Percentiles rank a stretch among this genome's conserved stretches.
These are phyloP conservation scores for Agaricales sp. DNA, from an alignment of 1,284 basidiomycete species.

Conservation along the genomic window DNA sequence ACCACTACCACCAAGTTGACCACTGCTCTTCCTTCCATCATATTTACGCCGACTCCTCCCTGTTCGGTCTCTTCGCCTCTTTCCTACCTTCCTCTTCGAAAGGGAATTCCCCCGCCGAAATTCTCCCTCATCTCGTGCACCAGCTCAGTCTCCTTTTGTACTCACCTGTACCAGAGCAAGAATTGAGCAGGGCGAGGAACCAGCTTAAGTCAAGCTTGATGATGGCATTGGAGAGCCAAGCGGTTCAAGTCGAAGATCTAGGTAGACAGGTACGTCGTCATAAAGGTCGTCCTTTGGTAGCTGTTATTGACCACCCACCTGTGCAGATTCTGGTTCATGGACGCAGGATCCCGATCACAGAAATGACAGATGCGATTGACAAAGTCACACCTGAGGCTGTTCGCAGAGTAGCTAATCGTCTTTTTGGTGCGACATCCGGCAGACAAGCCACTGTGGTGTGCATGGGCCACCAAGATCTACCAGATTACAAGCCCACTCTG, in stretches of 20 bases:
- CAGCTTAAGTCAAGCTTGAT: slow-evolving; percentile 91
- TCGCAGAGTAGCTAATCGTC: slow-evolving; percentile 60
- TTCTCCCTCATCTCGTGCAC: slow-evolving; percentile 80
- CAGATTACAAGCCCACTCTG: slow-evolving; percentile 48
- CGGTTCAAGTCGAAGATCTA: slow-evolving; percentile 86
- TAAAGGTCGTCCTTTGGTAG: slow-evolving; percentile 2
- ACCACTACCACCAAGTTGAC: slow-evolving; percentile 90
- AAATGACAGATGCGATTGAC: slow-evolving; percentile 92
- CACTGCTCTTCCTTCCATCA: slow-evolving; percentile 98
- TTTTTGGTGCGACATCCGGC: slow-evolving; percentile 56
- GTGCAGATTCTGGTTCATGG: slow-evolving; percentile 82
- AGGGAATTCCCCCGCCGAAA: slow-evolving; percentile 57
- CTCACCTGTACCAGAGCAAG: slow-evolving; percentile 51
- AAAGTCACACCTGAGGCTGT: slow-evolving; percentile 65
- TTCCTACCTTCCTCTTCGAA: slow-evolving; percentile 64
- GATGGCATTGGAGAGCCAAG: slow-evolving; percentile 91
- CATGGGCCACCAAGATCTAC: slow-evolving; percentile 66
- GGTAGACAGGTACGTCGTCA: slow-evolving; percentile 59
- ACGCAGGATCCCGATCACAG: slow-evolving; percentile 77
- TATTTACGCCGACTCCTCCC: slow-evolving; percentile 90
- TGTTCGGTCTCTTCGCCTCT: slow-evolving; percentile 91
- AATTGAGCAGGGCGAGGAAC: slow-evolving; percentile 87
- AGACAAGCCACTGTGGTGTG: slow-evolving; percentile 60
- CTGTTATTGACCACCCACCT: slow-evolving; percentile 5
- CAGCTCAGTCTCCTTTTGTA: slow-evolving; percentile 73